phyloP scores from a whole-genome alignment of 140 eudicot species.

The Senecio squalidus region DNA sequence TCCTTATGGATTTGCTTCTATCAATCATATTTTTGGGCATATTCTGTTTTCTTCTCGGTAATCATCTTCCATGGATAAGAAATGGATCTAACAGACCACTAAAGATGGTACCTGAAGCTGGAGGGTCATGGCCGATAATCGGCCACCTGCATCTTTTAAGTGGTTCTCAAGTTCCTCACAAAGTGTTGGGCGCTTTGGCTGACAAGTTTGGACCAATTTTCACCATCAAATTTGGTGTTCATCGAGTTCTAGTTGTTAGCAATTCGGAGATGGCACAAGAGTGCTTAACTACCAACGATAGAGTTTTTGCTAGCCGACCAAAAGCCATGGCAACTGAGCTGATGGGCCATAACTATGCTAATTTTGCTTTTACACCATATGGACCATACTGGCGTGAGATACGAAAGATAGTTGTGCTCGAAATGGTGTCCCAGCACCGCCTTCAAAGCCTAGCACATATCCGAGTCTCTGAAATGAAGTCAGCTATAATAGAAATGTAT shows the following conservation, averaged over 20 bases:
- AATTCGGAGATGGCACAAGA: not conserved
- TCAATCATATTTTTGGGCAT: not conserved
- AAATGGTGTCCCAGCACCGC: constrained; percentile 9
- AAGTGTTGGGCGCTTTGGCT: too few species aligned
- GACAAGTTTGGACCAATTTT: too few species aligned
- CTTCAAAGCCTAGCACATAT: not conserved
- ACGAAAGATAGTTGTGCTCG: constrained; percentile 9
- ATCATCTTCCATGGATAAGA: too few species aligned
- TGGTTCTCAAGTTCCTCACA: not conserved
- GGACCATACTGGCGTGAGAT: too few species aligned
- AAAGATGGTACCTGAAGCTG: not conserved
- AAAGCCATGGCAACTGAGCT: too few species aligned
- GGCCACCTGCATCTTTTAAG: too few species aligned
- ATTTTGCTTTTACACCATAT: constrained; percentile 15
- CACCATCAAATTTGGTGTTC: too few species aligned
- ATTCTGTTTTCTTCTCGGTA: not conserved
- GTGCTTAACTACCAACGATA: not conserved
- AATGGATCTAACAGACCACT: not conserved
- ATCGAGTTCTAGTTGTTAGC: too few species aligned
- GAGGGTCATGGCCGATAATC: not conserved
- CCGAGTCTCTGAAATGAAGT: constrained; percentile 8
- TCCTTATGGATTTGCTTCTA: not conserved
- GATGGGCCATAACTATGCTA: constrained; percentile 23
- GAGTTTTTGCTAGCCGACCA: not conserved
- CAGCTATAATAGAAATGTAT: not conserved